phyloP scores from a whole-genome alignment of 176 grass and related monocot genomes.

The Ensete glaucum region DNA sequence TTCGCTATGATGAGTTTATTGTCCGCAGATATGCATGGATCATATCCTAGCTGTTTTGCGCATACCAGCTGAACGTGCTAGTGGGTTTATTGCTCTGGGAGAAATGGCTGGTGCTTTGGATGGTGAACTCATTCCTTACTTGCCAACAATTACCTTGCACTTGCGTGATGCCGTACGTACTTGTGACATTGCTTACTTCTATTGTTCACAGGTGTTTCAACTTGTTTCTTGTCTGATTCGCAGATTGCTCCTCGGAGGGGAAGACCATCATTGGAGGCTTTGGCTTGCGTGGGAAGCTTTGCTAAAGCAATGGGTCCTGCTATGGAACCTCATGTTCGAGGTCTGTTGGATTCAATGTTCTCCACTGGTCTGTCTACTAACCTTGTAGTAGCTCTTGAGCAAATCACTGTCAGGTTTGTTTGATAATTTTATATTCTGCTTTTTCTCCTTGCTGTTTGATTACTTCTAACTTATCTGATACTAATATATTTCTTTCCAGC shows the following conservation, averaged over 20 bases:
- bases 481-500: slow-evolving; percentile 33
- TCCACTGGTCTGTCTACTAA: slow-evolving; percentile 65
- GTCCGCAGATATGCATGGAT: slow-evolving; percentile 91
- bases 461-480: slow-evolving; percentile 3
- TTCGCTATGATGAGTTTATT: neutral
- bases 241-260: slow-evolving; percentile 96
- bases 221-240: slow-evolving; percentile 22
- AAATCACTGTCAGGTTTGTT: slow-evolving; percentile 62
- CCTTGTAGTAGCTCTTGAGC: slow-evolving; percentile 73
- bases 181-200: neutral
- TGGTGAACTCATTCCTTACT: slow-evolving; percentile 79
- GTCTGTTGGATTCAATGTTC: slow-evolving; percentile 82
- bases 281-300: slow-evolving; percentile 94
- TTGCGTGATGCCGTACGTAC: slow-evolving; percentile 80
- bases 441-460: neutral
- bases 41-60: slow-evolving; percentile 91
- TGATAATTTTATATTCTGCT: slow-evolving; percentile 1
- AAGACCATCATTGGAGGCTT: slow-evolving; percentile 82
- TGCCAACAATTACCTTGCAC: slow-evolving; percentile 65
- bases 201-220: neutral
- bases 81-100: slow-evolving; percentile 90
- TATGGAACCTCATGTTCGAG: slow-evolving; percentile 94
- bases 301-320: slow-evolving; percentile 79
- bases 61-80: slow-evolving; percentile 80
- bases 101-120: slow-evolving; percentile 97